These are phyloP conservation scores for Diutina sp. DNA, from an alignment of 1,139 yeast species.

Conservation along the genomic window DNA sequence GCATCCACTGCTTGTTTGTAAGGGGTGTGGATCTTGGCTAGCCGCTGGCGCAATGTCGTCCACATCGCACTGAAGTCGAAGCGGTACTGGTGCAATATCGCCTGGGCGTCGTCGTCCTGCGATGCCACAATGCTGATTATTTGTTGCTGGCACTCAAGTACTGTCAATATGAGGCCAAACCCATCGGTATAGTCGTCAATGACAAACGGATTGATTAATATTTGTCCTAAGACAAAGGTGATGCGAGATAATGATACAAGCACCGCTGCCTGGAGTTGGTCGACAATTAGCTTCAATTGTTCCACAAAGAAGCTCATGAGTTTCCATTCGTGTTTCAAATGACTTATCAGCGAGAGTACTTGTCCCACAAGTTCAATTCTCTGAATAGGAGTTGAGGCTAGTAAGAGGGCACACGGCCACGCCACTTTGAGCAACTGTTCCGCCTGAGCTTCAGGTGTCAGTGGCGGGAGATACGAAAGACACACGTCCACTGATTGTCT, in stretches of 20 bases:
- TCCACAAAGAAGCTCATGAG: background rate
- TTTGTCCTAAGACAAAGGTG: background rate
- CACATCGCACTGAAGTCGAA: background rate
- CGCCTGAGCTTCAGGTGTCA: background rate
- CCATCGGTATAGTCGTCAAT: background rate
- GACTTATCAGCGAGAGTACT: background rate
- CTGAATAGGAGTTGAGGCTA: background rate
- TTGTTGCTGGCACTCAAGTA: background rate
- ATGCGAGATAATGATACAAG: background rate
- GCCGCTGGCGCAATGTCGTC: background rate
- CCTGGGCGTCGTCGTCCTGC: background rate
- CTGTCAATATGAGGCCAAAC: background rate
- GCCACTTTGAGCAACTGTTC: background rate
- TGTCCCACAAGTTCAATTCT: background rate
- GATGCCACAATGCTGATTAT: background rate
- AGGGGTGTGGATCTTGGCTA: background rate
- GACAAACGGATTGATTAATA: background rate
- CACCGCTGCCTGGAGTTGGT: background rate
- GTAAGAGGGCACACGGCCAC: background rate
- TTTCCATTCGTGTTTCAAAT: background rate
- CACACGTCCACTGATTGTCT: background rate
- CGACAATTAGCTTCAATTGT: background rate
- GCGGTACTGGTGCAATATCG: background rate
- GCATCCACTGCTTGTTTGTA: background rate
- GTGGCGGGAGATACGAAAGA: background rate